Evolutionary conservation across 2,329 filamentous ascomycete genomes (phyloP), one percentile per base, ranked within the genome.

Genomic region (Fusarium anguioides): DNA sequence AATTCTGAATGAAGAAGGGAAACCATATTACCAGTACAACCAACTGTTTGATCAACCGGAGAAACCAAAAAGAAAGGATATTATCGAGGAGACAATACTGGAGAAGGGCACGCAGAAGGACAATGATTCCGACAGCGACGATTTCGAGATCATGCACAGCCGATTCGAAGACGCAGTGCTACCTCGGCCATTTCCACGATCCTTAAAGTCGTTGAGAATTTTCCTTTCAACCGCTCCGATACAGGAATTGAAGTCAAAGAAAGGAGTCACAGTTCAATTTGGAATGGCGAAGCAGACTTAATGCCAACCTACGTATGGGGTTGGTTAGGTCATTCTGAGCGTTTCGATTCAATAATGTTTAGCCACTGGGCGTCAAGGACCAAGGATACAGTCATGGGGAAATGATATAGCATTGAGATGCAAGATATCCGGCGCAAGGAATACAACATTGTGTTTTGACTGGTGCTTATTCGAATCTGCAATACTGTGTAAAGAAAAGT

Each of bases 121-220:
- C 4, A 70, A 75, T 7, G 71, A 74, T 18, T 73, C 70, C 10
- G 60, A 80, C 10, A 79, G 80, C 3, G 81, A 82, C 41, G 82
- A 81, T 21, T 90, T 90, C 66, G 87, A 90, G 75, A 76, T 80
- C 12, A 86, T 87, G 81, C 81, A 83, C 60, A 84, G 80, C n/a
- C 81, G 84, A 4, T 85, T 89, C 63, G 83, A 86, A 74, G 80
- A 82, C 64, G 85, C 86, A 7, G 77, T 86, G 20, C 75, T 83
- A 68, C 82, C 83, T 26, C 80, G 72, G 37, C 77, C 78, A n/a
- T 79, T 81, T 21, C 75, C 81, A 62, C 80, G 81, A 61, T 80
- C 77, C 21, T 76, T 83, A 50, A 85, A 85, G 17, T 82, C 87
- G 37, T 79, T 92, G 81, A 86, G 84, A 62, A 78, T 90, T 21